Base-by-base conservation (phyloP, 305 asterid genomes). In the Withania somnifera region DNA sequence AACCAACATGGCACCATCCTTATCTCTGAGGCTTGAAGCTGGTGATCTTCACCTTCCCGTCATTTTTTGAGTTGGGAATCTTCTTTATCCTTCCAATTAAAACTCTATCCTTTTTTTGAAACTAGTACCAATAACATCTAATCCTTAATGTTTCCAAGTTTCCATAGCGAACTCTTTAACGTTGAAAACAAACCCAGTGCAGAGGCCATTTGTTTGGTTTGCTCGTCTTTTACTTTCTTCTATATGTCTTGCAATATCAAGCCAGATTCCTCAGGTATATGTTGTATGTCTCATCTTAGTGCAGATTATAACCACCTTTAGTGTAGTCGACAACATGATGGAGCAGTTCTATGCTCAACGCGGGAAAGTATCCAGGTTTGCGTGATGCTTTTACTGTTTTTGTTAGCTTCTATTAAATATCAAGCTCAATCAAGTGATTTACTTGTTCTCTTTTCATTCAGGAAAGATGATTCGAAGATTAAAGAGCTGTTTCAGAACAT, bases 281-380 rank as follows among this genome's bases (percentile, higher is more conserved):
- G 38, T 83, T n/a, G n/a, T n/a, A n/a, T n/a, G n/a, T n/a, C 60
- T 79, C 28, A 79, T 78, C 78, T 67, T 32, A 17, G 40, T 79
- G 78, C 91, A 95, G 99, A 95, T 95, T 75, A 89, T 94, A 83
- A 91, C 97, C 75, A 93, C 91, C 56, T 97, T 92, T 89, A 93
- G 98, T 71, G 97, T 92, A 67, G 98, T 91, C 81, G 96, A 94
- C 90, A 91, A 89, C 92, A 93, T 94, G 98, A 93, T 88, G 86
- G 94, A 92, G 87, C 97, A 92, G 83, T 91, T 90, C 86, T 91
- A 92, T 87, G 87, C 95, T 56, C 91, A 89, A 78, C 90, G 84
- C 78, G 97, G 90, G 84, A 91, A 88, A 83, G 54, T 88, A 61
- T 86, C 95, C 89, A 90, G 98, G 99, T 94, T 28, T 69, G 88